Percentiles rank a stretch among this genome's conserved stretches.
phyloP scores from a whole-genome alignment of 805 yeast genomes.

The Candida loeiensis region DNA sequence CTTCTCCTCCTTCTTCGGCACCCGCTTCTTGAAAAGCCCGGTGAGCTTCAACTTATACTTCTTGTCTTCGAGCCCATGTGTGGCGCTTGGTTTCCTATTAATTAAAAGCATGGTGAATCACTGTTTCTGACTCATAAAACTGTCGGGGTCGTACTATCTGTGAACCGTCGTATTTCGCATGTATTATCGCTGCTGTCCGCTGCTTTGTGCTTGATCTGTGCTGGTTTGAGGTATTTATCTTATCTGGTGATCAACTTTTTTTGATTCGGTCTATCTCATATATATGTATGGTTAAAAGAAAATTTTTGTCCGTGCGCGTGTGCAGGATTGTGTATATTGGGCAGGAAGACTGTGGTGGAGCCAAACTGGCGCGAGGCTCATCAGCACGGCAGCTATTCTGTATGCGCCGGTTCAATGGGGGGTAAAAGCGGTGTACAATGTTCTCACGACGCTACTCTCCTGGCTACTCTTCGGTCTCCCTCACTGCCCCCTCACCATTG shows the following conservation, averaged over 20 bases:
- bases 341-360: background rate
- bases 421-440: too few species aligned
- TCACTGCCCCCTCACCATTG: too few species aligned
- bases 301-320: background rate
- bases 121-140: too few species aligned
- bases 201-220: background rate
- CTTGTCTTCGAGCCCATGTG: conserved; percentile 6
- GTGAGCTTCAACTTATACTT: conserved; percentile 12
- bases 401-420: too few species aligned
- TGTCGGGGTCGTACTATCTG: too few species aligned
- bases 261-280: conserved; percentile 2
- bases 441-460: too few species aligned
- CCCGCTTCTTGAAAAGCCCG: conserved; percentile 12
- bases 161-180: background rate
- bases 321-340: background rate
- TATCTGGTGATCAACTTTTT: background rate
- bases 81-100: conserved; percentile 10
- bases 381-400: too few species aligned
- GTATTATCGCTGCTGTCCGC: too few species aligned
- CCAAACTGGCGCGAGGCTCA: background rate
- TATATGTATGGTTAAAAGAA: background rate
- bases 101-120: conserved; percentile 9
- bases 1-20: conserved; percentile 4
- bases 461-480: too few species aligned
- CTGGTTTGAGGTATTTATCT: background rate